Evolutionary conservation across 73 alveolate species (phyloP).

Genomic region (Durusdinium trenchii): DNA sequence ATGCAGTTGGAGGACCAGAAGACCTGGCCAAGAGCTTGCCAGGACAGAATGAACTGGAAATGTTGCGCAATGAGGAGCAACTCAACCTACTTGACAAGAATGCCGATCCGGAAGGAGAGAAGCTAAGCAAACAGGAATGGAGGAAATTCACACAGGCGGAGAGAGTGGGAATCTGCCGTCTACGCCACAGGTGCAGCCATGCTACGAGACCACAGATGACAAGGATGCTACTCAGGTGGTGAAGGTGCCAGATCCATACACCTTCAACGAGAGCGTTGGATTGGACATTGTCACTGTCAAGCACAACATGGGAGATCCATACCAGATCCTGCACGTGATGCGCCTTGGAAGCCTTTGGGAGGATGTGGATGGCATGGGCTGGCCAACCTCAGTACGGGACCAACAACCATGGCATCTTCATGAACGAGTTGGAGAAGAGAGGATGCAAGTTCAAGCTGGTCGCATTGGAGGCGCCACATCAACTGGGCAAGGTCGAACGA

Average conservation of each 20-base stretch:
- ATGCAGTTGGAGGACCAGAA: background rate
- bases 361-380: constrained; percentile 33
- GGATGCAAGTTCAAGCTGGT: background rate
- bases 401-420: constrained; percentile 19
- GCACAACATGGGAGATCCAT: background rate
- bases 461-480: constrained; percentile 36
- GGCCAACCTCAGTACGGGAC: constrained; percentile 22
- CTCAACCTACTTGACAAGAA: background rate
- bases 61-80: background rate
- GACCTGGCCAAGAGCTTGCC: background rate
- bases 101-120: constrained; percentile 29
- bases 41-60: background rate
- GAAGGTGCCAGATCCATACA: background rate
- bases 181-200: constrained; percentile 13
- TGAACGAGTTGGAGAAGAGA: background rate
- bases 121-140: background rate
- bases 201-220: background rate
- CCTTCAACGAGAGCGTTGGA: background rate
- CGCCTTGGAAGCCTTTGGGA: background rate
- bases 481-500: constrained; percentile 25
- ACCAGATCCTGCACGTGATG: background rate
- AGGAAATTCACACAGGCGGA: background rate
- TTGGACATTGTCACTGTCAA: constrained; percentile 2
- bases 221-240: background rate
- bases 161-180: background rate